Evolutionary conservation across 192 early-diverging fungal species (phyloP).

Genomic region (Bifiguratus adelaidae): DNA sequence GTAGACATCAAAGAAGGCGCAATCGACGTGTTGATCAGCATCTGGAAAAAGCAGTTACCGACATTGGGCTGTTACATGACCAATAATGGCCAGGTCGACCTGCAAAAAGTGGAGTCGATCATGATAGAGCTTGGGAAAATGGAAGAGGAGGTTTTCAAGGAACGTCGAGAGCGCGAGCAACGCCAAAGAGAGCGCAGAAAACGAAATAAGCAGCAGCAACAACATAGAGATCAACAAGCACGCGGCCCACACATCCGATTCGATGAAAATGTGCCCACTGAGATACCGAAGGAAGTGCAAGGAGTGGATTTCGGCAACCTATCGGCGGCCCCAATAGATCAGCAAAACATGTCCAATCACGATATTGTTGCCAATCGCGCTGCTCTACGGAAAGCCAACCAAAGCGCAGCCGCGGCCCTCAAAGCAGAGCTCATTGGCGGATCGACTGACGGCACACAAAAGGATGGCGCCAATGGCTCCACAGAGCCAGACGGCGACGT

Average conservation of each 20-base stretch:
- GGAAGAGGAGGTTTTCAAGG: slow-evolving; percentile 70
- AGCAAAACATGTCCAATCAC: slow-evolving; percentile 34
- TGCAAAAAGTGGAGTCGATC: slow-evolving; percentile 69
- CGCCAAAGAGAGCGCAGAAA: slow-evolving; percentile 27
- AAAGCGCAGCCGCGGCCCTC: slow-evolving; percentile 53
- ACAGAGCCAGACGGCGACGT: slow-evolving; percentile 6
- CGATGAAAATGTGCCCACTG: neutral
- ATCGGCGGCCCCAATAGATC: slow-evolving; percentile 22
- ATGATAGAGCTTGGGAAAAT: slow-evolving; percentile 73
- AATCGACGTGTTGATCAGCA: slow-evolving; percentile 73
- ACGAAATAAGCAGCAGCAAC: slow-evolving; percentile 15
- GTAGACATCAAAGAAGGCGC: slow-evolving; percentile 95
- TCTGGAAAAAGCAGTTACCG: slow-evolving; percentile 82
- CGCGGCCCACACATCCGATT: neutral
- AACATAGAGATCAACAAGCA: neutral
- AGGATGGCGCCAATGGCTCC: too few relatives aligned
- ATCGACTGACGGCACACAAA: slow-evolving; percentile 5
- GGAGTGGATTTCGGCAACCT: slow-evolving; percentile 20
- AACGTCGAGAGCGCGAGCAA: slow-evolving; percentile 46
- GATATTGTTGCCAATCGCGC: slow-evolving; percentile 30
- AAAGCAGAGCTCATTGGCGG: slow-evolving; percentile 41
- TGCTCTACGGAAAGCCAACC: slow-evolving; percentile 27
- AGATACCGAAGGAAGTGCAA: neutral
- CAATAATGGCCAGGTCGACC: slow-evolving; percentile 62
- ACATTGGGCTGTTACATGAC: slow-evolving; percentile 78